Base-by-base conservation (phyloP, 495 filamentous ascomycete genomes). In the Tuber microsphaerosporum region DNA sequence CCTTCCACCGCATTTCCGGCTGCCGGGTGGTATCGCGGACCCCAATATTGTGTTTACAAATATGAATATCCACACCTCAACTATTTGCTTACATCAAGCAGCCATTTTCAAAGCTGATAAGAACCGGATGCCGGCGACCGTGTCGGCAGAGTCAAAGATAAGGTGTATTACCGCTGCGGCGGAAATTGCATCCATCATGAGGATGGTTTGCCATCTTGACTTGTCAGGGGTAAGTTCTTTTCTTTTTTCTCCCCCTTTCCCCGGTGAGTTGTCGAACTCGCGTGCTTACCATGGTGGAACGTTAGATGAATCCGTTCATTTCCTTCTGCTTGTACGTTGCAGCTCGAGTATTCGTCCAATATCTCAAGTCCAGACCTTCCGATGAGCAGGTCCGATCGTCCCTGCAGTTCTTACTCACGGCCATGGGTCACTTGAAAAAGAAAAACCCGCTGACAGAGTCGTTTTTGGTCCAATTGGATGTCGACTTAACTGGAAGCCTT, bases 41-140 rank as follows among this genome's bases (percentile, higher is more conserved):
- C 86, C 93, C 12, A 99, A 97, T 79, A 90, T 96, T 71, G 90
- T 99, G 31, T 98, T 97, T 81, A 90, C 92, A 45, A 98, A 98
- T 76, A 97, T 98, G 92, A 92, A 91, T 81, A 93, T 98, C 46
- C 95, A 98, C 81, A 97, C 95, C 0, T 96, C 94, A 2, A 95
- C 93, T 2, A 98, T 99, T 68, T 98, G 96, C 46, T 88, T 98
- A 10, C 95, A 99, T 82, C 95, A 99, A 83, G 96, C 96, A 10
- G 96, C 95, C 31, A 97, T 98, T 31, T 97, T 93, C 87, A 98
- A 97, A 83, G 93, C 95, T 0, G 94, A 97, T 79, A 94, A 93
- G 84, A 91, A 98, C 83, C 87, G 89, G 73, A 86, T 97, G 79
- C 89, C 94, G 6, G 86, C 89, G 16, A 89, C 89, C 41, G 91